Percentiles rank a stretch among this genome's conserved stretches.
Evolutionary conservation across 2,329 filamentous ascomycete genomes (phyloP).

Genomic region (Elsinoe ampelina): DNA sequence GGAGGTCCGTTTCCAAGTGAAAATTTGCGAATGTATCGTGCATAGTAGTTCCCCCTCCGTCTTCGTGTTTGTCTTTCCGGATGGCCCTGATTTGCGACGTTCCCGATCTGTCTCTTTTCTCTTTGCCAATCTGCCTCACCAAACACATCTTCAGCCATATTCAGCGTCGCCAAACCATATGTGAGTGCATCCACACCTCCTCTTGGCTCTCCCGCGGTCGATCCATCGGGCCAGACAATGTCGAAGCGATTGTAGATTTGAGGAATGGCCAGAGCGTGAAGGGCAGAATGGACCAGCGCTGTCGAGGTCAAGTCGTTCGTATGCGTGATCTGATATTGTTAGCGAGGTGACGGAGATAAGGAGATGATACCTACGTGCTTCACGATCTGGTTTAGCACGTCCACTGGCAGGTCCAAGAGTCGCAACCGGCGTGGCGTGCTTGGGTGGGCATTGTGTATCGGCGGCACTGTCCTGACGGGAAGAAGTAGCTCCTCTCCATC

Average conservation of each 20-base stretch:
- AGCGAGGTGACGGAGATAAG: slow-evolving; percentile 12
- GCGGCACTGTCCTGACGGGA: neutral
- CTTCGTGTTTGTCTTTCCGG: slow-evolving; percentile 24
- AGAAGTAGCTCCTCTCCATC: neutral
- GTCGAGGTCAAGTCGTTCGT: slow-evolving; percentile 74
- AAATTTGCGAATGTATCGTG: slow-evolving; percentile 71
- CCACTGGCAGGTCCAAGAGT: slow-evolving; percentile 66
- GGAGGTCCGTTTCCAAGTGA: slow-evolving; percentile 72
- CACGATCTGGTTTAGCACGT: slow-evolving; percentile 68
- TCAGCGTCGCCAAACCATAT: slow-evolving; percentile 70
- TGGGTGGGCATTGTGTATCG: no score
- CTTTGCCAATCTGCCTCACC: slow-evolving; percentile 37
- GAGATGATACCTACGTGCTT: slow-evolving; percentile 51
- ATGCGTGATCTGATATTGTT: slow-evolving; percentile 54
- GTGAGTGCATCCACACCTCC: slow-evolving; percentile 74
- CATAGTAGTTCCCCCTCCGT: slow-evolving; percentile 63
- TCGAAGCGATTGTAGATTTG: slow-evolving; percentile 79
- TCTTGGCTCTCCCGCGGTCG: slow-evolving; percentile 53
- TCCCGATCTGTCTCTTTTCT: slow-evolving; percentile 18
- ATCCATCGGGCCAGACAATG: slow-evolving; percentile 75
- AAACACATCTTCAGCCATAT: slow-evolving; percentile 60
- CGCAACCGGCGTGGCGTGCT: neutral
- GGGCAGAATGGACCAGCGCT: slow-evolving; percentile 65
- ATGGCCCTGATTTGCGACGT: neutral
- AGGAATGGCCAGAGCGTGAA: slow-evolving; percentile 66